phyloP scores from a whole-genome alignment of 805 yeast genomes.

The Metschnikowia picachoensis region DNA sequence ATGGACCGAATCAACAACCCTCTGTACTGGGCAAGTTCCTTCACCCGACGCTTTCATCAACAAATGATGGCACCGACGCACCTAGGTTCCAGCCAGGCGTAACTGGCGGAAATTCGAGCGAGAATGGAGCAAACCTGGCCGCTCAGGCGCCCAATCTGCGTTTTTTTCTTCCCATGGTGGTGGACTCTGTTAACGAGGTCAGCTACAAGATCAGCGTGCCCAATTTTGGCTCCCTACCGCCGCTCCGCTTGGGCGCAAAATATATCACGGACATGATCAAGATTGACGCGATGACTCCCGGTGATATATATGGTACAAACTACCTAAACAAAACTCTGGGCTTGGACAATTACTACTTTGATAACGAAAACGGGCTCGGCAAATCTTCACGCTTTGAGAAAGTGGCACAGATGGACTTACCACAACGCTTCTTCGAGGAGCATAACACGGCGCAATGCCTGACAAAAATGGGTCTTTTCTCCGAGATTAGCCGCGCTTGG shows the following conservation, averaged over 20 bases:
- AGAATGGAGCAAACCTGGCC: slow-evolving; percentile 18
- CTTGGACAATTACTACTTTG: slow-evolving; percentile 63
- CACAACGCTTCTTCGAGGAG: slow-evolving; percentile 75
- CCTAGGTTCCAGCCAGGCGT: slow-evolving; percentile 29
- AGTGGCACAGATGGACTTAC: slow-evolving; percentile 63
- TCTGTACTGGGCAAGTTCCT: slow-evolving; percentile 21
- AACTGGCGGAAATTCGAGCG: slow-evolving; percentile 7
- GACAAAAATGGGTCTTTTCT: slow-evolving; percentile 78
- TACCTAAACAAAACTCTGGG: slow-evolving; percentile 47
- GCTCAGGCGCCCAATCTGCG: slow-evolving; percentile 22
- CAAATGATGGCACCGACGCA: slow-evolving; percentile 22
- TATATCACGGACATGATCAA: slow-evolving; percentile 56
- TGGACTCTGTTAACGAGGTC: slow-evolving; percentile 37
- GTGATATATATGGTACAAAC: slow-evolving; percentile 51
- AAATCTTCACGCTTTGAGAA: slow-evolving; percentile 75
- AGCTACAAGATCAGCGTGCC: slow-evolving; percentile 44
- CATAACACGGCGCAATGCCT: slow-evolving; percentile 61
- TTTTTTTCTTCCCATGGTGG: slow-evolving; percentile 30
- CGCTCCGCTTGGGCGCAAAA: slow-evolving; percentile 58
- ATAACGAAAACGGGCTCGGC: slow-evolving; percentile 41
- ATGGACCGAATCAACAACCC: slow-evolving; percentile 1
- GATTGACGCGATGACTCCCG: slow-evolving; percentile 56
- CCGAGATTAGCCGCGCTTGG: slow-evolving; percentile 83
- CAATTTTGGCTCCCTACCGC: slow-evolving; percentile 48
- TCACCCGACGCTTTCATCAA: slow-evolving; percentile 29